phyloP scores from a whole-genome alignment of 768 basidiomycete genomes.

The Lentinula boryana region DNA sequence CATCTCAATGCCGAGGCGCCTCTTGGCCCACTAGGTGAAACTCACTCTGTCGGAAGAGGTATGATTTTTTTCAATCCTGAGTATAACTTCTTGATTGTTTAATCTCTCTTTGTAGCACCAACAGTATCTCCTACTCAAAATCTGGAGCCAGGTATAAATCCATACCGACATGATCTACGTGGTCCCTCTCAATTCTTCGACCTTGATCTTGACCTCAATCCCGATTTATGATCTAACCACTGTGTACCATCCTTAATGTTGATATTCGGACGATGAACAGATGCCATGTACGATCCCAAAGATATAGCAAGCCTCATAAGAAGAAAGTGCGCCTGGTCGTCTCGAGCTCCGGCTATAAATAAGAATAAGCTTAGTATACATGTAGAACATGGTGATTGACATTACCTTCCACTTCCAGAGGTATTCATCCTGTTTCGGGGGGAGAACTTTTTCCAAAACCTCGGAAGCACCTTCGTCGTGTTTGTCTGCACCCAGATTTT shows the following conservation, averaged over 20 bases:
- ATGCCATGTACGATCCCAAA: not conserved
- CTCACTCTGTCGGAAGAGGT: constrained; percentile 76
- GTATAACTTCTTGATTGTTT: constrained; percentile 2
- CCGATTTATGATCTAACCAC: constrained; percentile 47
- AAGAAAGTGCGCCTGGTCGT: constrained; percentile 89
- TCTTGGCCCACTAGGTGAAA: constrained; percentile 72
- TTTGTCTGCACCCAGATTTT: constrained; percentile 25
- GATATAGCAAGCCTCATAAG: constrained; percentile 33
- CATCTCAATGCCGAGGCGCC: constrained; percentile 77
- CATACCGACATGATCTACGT: constrained; percentile 67
- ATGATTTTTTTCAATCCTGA: constrained; percentile 19
- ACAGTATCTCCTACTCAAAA: constrained; percentile 57
- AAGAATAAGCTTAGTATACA: constrained; percentile 6
- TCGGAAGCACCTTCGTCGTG: constrained; percentile 19
- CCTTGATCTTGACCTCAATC: constrained; percentile 80
- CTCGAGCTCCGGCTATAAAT: constrained; percentile 81
- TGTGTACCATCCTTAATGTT: not conserved
- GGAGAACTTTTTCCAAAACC: constrained; percentile 25
- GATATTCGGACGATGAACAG: not conserved
- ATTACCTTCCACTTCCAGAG: constrained; percentile 90
- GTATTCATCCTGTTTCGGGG: constrained; percentile 70
- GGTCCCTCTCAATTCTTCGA: constrained; percentile 65
- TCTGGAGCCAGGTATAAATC: constrained; percentile 47
- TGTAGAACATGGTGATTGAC: constrained; percentile 7
- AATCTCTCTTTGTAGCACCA: constrained; percentile 37